A percentile compares a stretch with the other conserved stretches of the same genome.
Conservation (phyloP, 2,329 filamentous ascomycete genomes). For the Phaeosphaeriaceae sp. region DNA sequence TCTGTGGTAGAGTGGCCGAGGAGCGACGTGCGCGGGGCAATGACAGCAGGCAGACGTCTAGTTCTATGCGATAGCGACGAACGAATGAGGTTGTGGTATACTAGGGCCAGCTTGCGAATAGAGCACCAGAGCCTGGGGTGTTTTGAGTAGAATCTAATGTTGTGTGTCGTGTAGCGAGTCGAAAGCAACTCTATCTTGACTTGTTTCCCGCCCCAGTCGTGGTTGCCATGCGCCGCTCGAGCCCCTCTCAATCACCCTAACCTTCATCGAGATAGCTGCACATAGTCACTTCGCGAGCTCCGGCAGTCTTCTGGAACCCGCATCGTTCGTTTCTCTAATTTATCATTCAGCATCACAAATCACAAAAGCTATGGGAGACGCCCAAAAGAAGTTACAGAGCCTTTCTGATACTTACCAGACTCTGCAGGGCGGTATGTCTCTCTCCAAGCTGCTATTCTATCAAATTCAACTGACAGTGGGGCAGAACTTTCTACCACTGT, state of each 20-base stretch:
- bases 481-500: conserved; percentile 80
- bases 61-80: not conserved
- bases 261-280: conserved; percentile 25
- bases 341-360: conserved; percentile 37
- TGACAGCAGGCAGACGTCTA: not conserved
- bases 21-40: conserved; percentile 20
- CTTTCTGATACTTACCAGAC: conserved; percentile 88
- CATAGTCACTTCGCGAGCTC: conserved; percentile 31
- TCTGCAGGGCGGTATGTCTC: conserved; percentile 74
- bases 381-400: conserved; percentile 78
- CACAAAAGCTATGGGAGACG: conserved; percentile 54
- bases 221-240: conserved; percentile 21
- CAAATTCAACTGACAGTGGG: conserved; percentile 21
- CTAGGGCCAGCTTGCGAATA: too few relatives aligned
- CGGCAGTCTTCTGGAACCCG: conserved; percentile 4
- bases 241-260: conserved; percentile 32
- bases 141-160: too few relatives aligned
- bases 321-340: conserved; percentile 25
- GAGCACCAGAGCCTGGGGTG: not conserved
- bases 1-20: conserved; percentile 15
- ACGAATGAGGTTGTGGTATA: too few relatives aligned
- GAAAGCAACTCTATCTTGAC: not conserved
- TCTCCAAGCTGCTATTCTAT: not conserved
- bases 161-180: not conserved
- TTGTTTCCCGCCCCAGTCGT: conserved; percentile 7